phyloP scores from a whole-genome alignment of 2,329 filamentous ascomycete genomes.

The Biscogniauxia marginata region DNA sequence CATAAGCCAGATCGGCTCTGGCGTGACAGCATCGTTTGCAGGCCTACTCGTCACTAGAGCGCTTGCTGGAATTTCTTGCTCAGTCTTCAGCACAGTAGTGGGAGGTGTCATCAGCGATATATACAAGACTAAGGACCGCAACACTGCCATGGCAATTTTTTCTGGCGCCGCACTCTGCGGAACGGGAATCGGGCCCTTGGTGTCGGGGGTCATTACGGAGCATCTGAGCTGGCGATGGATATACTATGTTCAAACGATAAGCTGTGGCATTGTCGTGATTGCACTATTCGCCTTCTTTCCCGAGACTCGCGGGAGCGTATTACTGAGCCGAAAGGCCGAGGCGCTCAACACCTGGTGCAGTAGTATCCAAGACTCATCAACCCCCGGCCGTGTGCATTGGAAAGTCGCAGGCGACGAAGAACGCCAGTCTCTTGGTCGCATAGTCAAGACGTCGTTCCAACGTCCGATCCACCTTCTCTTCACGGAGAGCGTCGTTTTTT shows the following conservation, averaged over 20 bases:
- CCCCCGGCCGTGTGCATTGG: background rate
- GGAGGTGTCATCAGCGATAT: conserved; percentile 6
- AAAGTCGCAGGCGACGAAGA: background rate
- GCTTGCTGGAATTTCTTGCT: background rate
- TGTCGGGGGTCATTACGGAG: background rate
- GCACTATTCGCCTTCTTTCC: conserved; percentile 2
- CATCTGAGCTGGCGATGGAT: conserved; percentile 4
- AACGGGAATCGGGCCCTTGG: conserved; percentile 1
- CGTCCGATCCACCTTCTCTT: conserved; percentile 40
- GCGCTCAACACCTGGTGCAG: conserved; percentile 1
- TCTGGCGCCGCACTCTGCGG: background rate
- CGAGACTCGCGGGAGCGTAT: conserved; percentile 3
- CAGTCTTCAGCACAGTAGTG: conserved; percentile 4
- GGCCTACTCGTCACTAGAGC: conserved; percentile 2
- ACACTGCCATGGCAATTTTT: conserved; percentile 5
- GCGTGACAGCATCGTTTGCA: background rate
- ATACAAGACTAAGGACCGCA: background rate
- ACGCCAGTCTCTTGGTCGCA: background rate
- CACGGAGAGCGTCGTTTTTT: conserved; percentile 57
- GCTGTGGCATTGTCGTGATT: background rate
- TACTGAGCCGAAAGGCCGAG: conserved; percentile 1
- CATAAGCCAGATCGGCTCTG: background rate
- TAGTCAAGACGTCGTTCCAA: conserved; percentile 46
- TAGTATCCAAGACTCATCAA: background rate
- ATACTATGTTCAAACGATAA: conserved; percentile 4